phyloP scores from a whole-genome alignment of 129 eudicot species.

The Arctium minus region DNA sequence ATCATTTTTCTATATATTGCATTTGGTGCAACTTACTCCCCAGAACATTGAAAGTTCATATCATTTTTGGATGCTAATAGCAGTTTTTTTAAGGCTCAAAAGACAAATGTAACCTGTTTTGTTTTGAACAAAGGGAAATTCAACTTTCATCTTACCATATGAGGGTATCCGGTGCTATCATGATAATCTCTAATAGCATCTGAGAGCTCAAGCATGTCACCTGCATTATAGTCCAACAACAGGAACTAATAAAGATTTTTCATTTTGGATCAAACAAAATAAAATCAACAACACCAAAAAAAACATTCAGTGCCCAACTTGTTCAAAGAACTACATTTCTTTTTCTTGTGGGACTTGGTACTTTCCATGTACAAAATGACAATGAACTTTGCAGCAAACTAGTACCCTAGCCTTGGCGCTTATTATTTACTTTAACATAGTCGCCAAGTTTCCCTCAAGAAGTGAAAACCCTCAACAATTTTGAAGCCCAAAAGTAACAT shows the following conservation, averaged over 20 bases:
- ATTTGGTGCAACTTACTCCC: background rate
- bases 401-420: background rate
- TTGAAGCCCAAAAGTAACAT: background rate
- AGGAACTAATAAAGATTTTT: background rate
- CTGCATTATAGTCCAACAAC: constrained; percentile 37
- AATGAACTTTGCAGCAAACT: constrained; percentile 1
- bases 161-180: constrained; percentile 75
- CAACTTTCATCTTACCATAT: constrained; percentile 55
- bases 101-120: background rate
- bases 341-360: background rate
- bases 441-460: background rate
- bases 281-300: background rate
- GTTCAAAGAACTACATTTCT: constrained; percentile 14
- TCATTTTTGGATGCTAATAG: background rate
- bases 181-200: constrained; percentile 98
- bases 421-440: background rate
- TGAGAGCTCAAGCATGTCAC: constrained; percentile 90
- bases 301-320: background rate
- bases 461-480: constrained; percentile 1
- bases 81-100: background rate
- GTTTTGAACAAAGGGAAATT: background rate
- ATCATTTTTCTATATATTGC: background rate
- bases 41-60: constrained; percentile 2
- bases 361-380: background rate
- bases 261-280: background rate